These are phyloP conservation scores for Eucalyptus erythrocorys DNA, from an alignment of 345 rosid species.

Conservation along the genomic window DNA sequence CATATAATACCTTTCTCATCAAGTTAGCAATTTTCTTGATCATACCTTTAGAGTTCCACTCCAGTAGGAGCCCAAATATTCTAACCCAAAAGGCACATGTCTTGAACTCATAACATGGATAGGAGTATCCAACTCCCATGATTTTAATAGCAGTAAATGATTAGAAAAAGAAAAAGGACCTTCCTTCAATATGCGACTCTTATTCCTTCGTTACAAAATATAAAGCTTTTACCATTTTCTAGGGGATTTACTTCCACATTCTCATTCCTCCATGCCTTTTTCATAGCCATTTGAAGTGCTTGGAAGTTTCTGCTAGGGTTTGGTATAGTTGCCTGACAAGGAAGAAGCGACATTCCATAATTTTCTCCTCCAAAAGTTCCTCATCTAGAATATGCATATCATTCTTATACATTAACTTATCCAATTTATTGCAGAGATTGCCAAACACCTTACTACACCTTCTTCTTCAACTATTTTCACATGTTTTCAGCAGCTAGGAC, in stretches of 20 bases:
- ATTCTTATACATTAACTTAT: not conserved
- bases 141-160: not conserved
- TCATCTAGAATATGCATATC: not conserved
- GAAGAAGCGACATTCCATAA: not conserved
- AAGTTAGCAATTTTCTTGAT: not conserved
- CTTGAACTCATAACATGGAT: not conserved
- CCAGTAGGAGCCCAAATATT: not conserved
- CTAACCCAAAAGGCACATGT: not conserved
- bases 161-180: not conserved
- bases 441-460: not conserved
- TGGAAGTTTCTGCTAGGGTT: not conserved
- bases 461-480: not conserved
- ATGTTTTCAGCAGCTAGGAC: rapidly evolving
- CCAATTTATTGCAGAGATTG: not conserved
- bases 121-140: not conserved
- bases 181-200: not conserved
- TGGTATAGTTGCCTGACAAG: not conserved
- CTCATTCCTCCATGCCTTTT: not conserved
- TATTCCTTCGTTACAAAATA: not conserved
- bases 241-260: not conserved
- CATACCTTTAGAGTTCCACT: not conserved
- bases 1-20: not conserved
- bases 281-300: not conserved
- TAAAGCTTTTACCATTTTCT: not conserved
- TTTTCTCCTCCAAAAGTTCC: not conserved